Percentiles rank a stretch among this genome's conserved stretches.
Conservation (phyloP, 176 grass and related monocot species). For the maize (Zea mays) region Zm-B73-REFERENCE-NAM-5.0 NC_050098.1:29216001-29216500, state of each 20-base stretch:
- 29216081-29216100: not conserved
- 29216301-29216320: slow-evolving; percentile 15
- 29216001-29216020: slow-evolving; percentile 33
- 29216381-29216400: not conserved
- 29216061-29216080: not conserved
- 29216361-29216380: slow-evolving; percentile 30
- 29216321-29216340: slow-evolving; percentile 47
- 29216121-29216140: not conserved
- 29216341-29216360: slow-evolving; percentile 31
- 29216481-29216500: too few species aligned
- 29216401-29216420: not conserved
- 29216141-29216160: not conserved
- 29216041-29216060: not conserved
- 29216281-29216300: slow-evolving; percentile 34
- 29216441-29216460: too few species aligned
- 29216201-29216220: not conserved
- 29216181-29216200: not conserved
- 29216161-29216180: not conserved
- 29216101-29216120: not conserved
- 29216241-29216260: not conserved
- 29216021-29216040: not conserved
- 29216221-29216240: not conserved
- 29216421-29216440: not conserved
- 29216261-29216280: slow-evolving; percentile 39
- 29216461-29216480: too few species aligned